Evolutionary conservation across 345 rosid genomes (phyloP), one percentile per base, ranked within the genome.

Genomic region (Luvunga scandens): DNA sequence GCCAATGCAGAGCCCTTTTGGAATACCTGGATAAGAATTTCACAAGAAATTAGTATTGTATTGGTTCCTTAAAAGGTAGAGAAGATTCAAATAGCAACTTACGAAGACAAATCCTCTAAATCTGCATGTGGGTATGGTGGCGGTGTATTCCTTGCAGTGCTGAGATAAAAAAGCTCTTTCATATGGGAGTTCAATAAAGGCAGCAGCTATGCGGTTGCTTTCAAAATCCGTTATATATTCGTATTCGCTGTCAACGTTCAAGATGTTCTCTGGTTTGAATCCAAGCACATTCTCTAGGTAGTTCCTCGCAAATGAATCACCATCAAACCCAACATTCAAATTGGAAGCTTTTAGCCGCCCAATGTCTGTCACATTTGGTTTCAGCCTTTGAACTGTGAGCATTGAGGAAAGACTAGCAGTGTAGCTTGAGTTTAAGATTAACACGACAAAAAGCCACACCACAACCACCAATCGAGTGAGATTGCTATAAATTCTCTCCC

Each of bases 81-180:
- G 18, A 53, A 6, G 14, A 16, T 16, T 60, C 4, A 14, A 62
- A 12, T 2, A 16, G 24, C n/a, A 75, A 86, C 90, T 87, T 56
- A 89, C 92, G 57, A 89, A 89, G 81, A 86, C 92, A 9, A 91
- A 67, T 64, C 94, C 94, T 45, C 92, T 91, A 66, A 86, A 89
- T 83, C 85, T 86, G 79, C 71, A 75, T 30, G 79, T 38, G 30
- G 77, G 66, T 33, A 75, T 16, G 39, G 56, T 78, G 30, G 83
- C 81, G 5, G 72, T 39, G 77, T 75, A 89, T 18, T 70, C 55
- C n/a, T 81, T 82, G 87, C 92, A 86, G 79, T 89, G 75, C 1
- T 28, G 73, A 16, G 28, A 67, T 50, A 83, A 66, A 83, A 85
- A 87, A 12, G 87, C 87, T 83, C 76, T 86, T 81, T 71, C 81